Conservation (phyloP, 345 rosid species). For the Psidium friedrichsthalianum region DNA sequence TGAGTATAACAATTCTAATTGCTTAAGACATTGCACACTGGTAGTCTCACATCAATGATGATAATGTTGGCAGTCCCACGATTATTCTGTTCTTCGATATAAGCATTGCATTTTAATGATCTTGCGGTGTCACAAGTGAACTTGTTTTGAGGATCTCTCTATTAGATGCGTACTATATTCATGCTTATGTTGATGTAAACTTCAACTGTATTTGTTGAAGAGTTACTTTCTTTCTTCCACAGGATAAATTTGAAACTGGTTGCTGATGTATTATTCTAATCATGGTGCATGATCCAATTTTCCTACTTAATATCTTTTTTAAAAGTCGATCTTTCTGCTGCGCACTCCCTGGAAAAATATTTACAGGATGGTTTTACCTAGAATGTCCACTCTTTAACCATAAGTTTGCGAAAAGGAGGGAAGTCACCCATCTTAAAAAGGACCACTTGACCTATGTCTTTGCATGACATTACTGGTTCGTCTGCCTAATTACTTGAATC, state of each 20-base stretch:
- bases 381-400: too few relatives aligned
- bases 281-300: not conserved
- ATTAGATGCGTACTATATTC: not conserved
- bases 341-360: not conserved
- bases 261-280: not conserved
- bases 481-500: not conserved
- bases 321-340: fast-evolving
- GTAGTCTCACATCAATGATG: not conserved
- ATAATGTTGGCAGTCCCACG: not conserved
- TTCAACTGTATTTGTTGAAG: not conserved
- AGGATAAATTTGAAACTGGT: not conserved
- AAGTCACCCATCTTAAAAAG: too few relatives aligned
- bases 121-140: not conserved
- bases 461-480: not conserved
- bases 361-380: not conserved
- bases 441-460: not conserved
- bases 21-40: not conserved
- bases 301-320: not conserved
- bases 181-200: not conserved
- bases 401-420: too few relatives aligned
- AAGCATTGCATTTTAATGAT: not conserved
- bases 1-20: not conserved
- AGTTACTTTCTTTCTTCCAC: not conserved
- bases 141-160: not conserved
- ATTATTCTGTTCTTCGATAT: not conserved